Conservation (phyloP, 2,329 filamentous ascomycete species). For the Pseudocercospora macadamiae region DNA sequence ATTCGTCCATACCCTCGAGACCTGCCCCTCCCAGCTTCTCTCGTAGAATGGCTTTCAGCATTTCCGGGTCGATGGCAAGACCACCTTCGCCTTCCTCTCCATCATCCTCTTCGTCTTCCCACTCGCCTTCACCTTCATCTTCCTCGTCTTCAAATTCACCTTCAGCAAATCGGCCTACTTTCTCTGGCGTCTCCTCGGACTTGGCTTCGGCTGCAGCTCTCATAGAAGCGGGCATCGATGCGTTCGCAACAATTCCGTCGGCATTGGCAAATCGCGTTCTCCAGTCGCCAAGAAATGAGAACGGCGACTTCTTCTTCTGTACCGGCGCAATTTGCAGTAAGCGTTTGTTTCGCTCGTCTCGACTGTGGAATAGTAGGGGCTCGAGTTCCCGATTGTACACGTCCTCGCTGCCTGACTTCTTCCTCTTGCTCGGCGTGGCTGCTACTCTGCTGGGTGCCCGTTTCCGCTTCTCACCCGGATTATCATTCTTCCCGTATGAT, state of each 20-base stretch:
- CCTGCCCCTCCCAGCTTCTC: constrained; percentile 37
- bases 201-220: constrained; percentile 33
- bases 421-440: constrained; percentile 26
- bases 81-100: constrained; percentile 25
- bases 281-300: constrained; percentile 51
- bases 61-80: constrained; percentile 42
- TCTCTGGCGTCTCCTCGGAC: constrained; percentile 17
- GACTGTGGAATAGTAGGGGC: constrained; percentile 32
- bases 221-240: constrained; percentile 37
- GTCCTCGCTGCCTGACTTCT: constrained; percentile 26
- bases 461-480: constrained; percentile 38
- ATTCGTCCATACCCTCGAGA: constrained; percentile 45
- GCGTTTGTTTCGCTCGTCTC: constrained; percentile 19
- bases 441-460: constrained; percentile 19
- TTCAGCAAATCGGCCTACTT: constrained; percentile 1
- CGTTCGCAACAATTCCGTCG: constrained; percentile 21
- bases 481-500: constrained; percentile 23
- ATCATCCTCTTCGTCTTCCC: constrained; percentile 26
- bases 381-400: constrained; percentile 27
- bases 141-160: constrained; percentile 21
- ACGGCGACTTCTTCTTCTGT: constrained; percentile 37
- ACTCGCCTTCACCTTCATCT: constrained; percentile 25
- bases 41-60: constrained; percentile 39
- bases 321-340: constrained; percentile 12
- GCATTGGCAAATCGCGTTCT: constrained; percentile 41